These are phyloP conservation scores for Trifolium fragiferum DNA, from an alignment of 306 rosid species.

Conservation along the genomic window DNA sequence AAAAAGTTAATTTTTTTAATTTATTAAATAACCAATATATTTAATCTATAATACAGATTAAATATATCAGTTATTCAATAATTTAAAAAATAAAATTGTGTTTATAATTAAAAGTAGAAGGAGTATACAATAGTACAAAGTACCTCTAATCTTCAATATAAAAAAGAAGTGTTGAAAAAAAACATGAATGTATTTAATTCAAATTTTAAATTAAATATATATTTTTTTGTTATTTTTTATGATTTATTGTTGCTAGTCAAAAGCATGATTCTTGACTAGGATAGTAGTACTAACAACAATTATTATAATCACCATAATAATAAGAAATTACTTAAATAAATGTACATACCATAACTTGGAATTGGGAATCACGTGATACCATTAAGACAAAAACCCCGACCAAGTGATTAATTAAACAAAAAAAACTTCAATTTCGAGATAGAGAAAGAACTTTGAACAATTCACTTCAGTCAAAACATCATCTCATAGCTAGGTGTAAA, in stretches of 20 bases:
- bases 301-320: constrained; percentile 34
- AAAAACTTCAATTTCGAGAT: constrained; percentile 54
- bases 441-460: constrained; percentile 56
- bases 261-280: constrained; percentile 43
- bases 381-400: constrained; percentile 97
- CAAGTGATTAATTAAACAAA: constrained; percentile 82
- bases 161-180: too few relatives aligned
- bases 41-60: too few relatives aligned
- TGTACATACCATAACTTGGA: constrained; percentile 81
- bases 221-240: not conserved
- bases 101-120: too few relatives aligned
- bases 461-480: constrained; percentile 61
- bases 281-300: constrained; percentile 35
- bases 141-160: too few relatives aligned
- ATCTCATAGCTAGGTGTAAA: constrained; percentile 30
- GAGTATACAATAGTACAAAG: not conserved
- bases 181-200: too few relatives aligned
- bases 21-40: too few relatives aligned
- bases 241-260: constrained; percentile 36
- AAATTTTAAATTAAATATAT: too few relatives aligned
- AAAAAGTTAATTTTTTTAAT: too few relatives aligned
- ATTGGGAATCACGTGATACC: constrained; percentile 98
- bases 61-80: too few relatives aligned
- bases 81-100: too few relatives aligned
- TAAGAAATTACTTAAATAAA: constrained; percentile 21